Evolutionary conservation across 768 basidiomycete genomes (phyloP), one percentile per base, ranked within the genome.

Genomic region (Tylopilus balloui): DNA sequence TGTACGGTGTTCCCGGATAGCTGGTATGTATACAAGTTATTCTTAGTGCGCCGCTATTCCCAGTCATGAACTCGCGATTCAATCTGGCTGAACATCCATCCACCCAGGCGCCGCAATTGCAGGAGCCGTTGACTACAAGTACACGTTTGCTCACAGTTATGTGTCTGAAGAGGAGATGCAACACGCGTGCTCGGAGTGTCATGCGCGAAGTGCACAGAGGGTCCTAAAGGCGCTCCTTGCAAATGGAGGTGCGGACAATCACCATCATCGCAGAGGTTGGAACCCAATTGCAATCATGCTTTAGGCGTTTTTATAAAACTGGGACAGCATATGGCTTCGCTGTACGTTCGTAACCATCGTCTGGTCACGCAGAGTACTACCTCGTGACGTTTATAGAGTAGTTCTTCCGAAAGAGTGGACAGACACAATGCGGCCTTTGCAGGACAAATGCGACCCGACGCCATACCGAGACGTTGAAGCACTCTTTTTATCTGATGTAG

Each of bases 381-480:
- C 32, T 24, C 21, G 8, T 15, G 27, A n/a, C 42, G 25, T 45
- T 35, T 48, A 54, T 56, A 80, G 78, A 35, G 61, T 71, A 29
- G 72, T 88, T 15, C 64, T 88, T 3, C 83, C 85, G 3, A 65
- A 70, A 21, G 83, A 86, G 60, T 86, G 84, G 84, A 79, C 78
- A 1, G 62, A 57, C 12, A 75, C 75, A 0, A 77, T 80, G 78
- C 69, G 73, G 37, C 78, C 78, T 6, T 69, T 91, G 50, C 94
- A 98, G 65, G 96, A 98, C 70, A 87, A 86, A 61, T 99, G 96
- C 67, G 86, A 88, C 49, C 88, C 93, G 2, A 95, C 94, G 2
- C 78, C 85, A 0, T 84, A 89, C 52, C 78, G 85, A 57, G 85
- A 84, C 50, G 66, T 97, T 11, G 80, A 92, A 54, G 70, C 68